A percentile compares a stretch with the other conserved stretches of the same genome.
phyloP scores from a whole-genome alignment of 1,284 basidiomycete genomes.

The Cutaneotrichosporon arboriforme region DNA sequence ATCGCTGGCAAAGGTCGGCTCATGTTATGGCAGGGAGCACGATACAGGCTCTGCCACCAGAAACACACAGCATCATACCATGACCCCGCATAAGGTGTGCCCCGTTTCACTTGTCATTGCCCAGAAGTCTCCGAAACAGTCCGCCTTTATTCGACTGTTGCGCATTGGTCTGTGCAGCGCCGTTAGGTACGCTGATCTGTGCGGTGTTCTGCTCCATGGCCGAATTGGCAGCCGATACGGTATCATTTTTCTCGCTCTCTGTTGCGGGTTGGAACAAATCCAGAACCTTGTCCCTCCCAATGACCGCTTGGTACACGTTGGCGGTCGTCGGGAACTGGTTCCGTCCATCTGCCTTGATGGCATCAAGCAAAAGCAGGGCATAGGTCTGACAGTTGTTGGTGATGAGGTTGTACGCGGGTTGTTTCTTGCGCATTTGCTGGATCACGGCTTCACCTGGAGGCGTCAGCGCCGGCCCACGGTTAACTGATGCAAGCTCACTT shows the following conservation, averaged over 20 bases:
- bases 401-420: slow-evolving; percentile 16
- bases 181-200: background rate
- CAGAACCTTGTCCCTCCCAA: slow-evolving; percentile 8
- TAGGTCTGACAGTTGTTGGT: slow-evolving; percentile 21
- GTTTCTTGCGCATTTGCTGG: slow-evolving; percentile 3
- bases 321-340: slow-evolving; percentile 13
- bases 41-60: no score
- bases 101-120: no score
- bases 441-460: slow-evolving; percentile 11
- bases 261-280: slow-evolving; percentile 11
- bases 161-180: no score
- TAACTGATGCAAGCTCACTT: slow-evolving; percentile 1
- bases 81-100: no score
- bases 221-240: slow-evolving; percentile 1
- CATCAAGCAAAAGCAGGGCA: slow-evolving; percentile 15
- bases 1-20: no score
- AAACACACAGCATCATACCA: no score
- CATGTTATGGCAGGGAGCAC: no score
- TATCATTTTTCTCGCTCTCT: background rate
- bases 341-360: slow-evolving; percentile 13
- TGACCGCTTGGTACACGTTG: slow-evolving; percentile 9
- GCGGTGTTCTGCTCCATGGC: slow-evolving; percentile 8
- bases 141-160: no score
- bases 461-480: background rate
- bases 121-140: no score